These are phyloP conservation scores for Salvia splendens DNA, from an alignment of 257 asterid genomes.

Conservation along the genomic window DNA sequence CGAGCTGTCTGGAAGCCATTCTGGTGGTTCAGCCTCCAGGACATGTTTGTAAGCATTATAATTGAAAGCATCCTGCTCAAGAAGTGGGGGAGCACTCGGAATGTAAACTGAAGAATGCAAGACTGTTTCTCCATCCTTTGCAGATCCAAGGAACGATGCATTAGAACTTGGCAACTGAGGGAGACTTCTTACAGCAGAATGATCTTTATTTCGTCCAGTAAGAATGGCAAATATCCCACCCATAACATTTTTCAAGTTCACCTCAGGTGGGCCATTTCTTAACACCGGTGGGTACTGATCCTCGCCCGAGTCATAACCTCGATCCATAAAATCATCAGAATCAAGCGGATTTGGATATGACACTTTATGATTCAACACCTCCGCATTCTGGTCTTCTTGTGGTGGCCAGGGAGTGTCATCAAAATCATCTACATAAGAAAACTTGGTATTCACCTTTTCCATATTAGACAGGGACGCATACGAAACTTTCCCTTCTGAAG, in stretches of 20 bases:
- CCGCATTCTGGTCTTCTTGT: constrained; percentile 36
- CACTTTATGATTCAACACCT: constrained; percentile 36
- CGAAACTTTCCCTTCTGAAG: constrained; percentile 38
- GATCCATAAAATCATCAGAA: constrained; percentile 55
- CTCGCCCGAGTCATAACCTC: constrained; percentile 63
- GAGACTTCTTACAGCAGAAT: constrained; percentile 32
- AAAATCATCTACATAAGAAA: constrained; percentile 45
- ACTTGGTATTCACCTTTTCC: constrained; percentile 44
- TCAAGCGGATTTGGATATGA: constrained; percentile 54
- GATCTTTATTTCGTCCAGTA: constrained; percentile 65
- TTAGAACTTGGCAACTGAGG: constrained; percentile 60
- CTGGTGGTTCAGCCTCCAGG: constrained; percentile 97
- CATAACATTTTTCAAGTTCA: constrained; percentile 81
- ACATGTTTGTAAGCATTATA: constrained; percentile 76
- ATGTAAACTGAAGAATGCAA: constrained; percentile 86
- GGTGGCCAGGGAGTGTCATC: constrained; percentile 45
- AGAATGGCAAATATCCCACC: constrained; percentile 76
- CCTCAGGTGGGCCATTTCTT: constrained; percentile 69
- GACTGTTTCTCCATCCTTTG: constrained; percentile 79
- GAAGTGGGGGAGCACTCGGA: constrained; percentile 98
- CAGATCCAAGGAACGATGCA: constrained; percentile 84
- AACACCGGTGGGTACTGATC: constrained; percentile 44
- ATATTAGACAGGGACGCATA: constrained; percentile 43
- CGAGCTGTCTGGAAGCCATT: constrained; percentile 97
- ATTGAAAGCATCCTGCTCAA: constrained; percentile 61